Evolutionary conservation across 768 basidiomycete genomes (phyloP).

Genomic region (Macrolepiota dolichaula): DNA sequence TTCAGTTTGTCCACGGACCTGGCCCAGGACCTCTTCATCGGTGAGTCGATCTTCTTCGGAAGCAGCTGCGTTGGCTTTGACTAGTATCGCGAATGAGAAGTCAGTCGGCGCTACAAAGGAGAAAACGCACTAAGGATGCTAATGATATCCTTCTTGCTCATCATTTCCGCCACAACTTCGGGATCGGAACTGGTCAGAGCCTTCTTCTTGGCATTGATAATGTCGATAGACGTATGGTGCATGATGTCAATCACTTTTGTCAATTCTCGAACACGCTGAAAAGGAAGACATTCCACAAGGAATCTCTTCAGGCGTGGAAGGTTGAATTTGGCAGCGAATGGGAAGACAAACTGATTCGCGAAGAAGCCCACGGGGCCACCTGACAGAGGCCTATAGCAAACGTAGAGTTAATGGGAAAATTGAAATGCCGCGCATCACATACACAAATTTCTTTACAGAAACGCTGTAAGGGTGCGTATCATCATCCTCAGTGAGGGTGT

Average conservation of each 20-base stretch:
- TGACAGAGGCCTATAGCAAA: background rate
- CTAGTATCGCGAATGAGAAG: constrained; percentile 19
- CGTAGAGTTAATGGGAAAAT: background rate
- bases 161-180: constrained; percentile 28
- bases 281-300: constrained; percentile 29
- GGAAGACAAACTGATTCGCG: constrained; percentile 18
- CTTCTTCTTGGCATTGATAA: constrained; percentile 34
- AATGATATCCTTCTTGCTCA: constrained; percentile 43
- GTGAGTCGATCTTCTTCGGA: constrained; percentile 26
- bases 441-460: constrained; percentile 29
- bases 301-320: constrained; percentile 28
- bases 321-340: constrained; percentile 23
- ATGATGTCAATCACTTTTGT: constrained; percentile 31
- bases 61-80: constrained; percentile 35
- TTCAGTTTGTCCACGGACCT: constrained; percentile 24
- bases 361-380: constrained; percentile 21
- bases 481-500: constrained; percentile 27
- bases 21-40: constrained; percentile 36
- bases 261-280: constrained; percentile 24
- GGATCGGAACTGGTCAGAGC: constrained; percentile 32
- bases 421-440: constrained; percentile 5
- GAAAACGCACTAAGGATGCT: constrained; percentile 38
- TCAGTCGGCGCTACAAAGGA: background rate
- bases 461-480: constrained; percentile 25
- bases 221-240: constrained; percentile 29